Percentiles rank a stretch among this genome's conserved stretches.
Evolutionary conservation across 2,329 filamentous ascomycete species (phyloP).

Genomic region (Coniella vitis): DNA sequence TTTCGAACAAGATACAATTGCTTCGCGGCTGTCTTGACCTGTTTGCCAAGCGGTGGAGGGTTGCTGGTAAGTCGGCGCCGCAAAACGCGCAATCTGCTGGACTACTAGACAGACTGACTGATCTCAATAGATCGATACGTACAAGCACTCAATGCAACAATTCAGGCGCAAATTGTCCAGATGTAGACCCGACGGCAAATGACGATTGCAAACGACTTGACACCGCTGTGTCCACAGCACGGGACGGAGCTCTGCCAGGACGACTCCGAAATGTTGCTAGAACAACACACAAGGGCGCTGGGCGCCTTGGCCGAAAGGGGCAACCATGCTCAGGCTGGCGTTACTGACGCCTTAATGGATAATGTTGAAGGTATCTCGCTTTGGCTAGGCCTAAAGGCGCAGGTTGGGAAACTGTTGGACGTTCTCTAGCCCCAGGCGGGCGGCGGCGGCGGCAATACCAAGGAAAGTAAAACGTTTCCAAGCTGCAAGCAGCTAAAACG

Average conservation of each 20-base stretch:
- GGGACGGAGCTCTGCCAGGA: background rate
- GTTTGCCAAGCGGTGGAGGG: constrained; percentile 22
- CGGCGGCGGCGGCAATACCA: too few species aligned
- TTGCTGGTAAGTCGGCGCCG: constrained; percentile 21
- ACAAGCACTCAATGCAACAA: constrained; percentile 12
- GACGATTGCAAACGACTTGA: background rate
- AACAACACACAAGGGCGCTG: too few species aligned
- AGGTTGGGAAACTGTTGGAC: too few species aligned
- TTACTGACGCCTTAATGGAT: too few species aligned
- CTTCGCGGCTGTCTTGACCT: constrained; percentile 19
- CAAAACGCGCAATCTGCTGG: background rate
- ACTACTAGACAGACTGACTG: background rate
- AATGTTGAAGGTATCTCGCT: too few species aligned
- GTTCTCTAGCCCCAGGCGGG: too few species aligned
- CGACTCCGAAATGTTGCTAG: too few species aligned
- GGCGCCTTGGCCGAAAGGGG: too few species aligned
- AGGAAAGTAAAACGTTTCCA: too few species aligned
- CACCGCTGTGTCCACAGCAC: background rate
- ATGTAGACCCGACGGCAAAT: constrained; percentile 2
- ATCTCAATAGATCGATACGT: constrained; percentile 8
- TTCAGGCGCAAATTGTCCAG: constrained; percentile 7
- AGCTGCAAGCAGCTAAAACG: too few species aligned
- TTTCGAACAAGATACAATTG: constrained; percentile 20
- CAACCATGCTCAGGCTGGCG: too few species aligned
- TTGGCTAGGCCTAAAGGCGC: too few species aligned